phyloP scores from a whole-genome alignment of 1,284 basidiomycete genomes.

The Cutaneotrichosporon sp. region DNA sequence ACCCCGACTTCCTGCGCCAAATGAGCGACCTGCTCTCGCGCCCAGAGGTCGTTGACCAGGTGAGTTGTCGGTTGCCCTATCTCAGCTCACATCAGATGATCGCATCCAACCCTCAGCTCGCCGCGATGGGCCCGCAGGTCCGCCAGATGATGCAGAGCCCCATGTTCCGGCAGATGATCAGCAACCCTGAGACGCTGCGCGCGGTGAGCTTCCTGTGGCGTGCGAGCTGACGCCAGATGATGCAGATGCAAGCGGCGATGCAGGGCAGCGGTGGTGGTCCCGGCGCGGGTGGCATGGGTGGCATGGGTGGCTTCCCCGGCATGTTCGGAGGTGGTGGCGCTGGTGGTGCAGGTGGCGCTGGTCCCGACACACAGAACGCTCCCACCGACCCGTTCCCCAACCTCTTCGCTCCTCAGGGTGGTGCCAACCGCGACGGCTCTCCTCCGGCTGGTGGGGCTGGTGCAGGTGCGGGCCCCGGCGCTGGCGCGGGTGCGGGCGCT shows the following conservation, averaged over 20 bases:
- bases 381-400: slow-evolving; percentile 48
- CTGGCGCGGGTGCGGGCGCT: slow-evolving; percentile 6
- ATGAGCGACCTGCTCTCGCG: slow-evolving; percentile 65
- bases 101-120: slow-evolving; percentile 74
- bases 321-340: slow-evolving; percentile 24
- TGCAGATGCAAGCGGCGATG: slow-evolving; percentile 65
- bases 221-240: slow-evolving; percentile 59
- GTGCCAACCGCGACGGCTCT: slow-evolving; percentile 4
- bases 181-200: slow-evolving; percentile 47
- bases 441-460: slow-evolving; percentile 10
- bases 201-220: slow-evolving; percentile 29
- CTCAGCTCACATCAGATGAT: slow-evolving; percentile 60
- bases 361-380: slow-evolving; percentile 19
- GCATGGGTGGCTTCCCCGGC: slow-evolving; percentile 19
- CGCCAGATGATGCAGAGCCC: slow-evolving; percentile 75
- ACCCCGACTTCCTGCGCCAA: slow-evolving; percentile 70
- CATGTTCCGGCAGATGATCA: slow-evolving; percentile 75
- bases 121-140: slow-evolving; percentile 74
- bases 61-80: slow-evolving; percentile 25
- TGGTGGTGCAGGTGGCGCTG: slow-evolving; percentile 28
- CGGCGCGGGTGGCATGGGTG: slow-evolving; percentile 25
- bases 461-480: slow-evolving; percentile 16
- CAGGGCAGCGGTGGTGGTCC: slow-evolving; percentile 31
- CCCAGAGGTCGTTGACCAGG: slow-evolving; percentile 75
- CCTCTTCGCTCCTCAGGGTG: slow-evolving; percentile 40